Evolutionary conservation across 2,329 filamentous ascomycete species (phyloP).

Genomic region (Sporothrix pseudoabietina): DNA sequence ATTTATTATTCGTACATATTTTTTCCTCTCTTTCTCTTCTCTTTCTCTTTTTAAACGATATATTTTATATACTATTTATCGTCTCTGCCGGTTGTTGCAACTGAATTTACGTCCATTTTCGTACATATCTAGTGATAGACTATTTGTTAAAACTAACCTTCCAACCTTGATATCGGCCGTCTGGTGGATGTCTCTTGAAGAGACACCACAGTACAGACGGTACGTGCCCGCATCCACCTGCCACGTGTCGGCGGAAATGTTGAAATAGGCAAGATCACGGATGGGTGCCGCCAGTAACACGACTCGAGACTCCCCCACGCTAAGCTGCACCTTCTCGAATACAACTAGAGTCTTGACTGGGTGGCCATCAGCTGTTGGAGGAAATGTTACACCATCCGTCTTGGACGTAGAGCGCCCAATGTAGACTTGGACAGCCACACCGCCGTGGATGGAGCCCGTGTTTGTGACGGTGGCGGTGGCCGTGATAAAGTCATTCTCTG

Average conservation of each 20-base stretch:
- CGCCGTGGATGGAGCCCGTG: not conserved
- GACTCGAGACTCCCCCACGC: no score
- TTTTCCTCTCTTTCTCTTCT: no score
- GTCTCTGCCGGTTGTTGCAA: no score
- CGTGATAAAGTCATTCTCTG: not conserved
- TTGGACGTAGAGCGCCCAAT: not conserved
- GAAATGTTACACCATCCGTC: no score
- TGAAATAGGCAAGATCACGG: not conserved
- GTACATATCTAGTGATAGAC: no score
- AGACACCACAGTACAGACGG: not conserved
- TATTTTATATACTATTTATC: no score
- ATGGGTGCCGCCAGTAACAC: not conserved
- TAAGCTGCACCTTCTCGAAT: not conserved
- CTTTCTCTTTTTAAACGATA: no score
- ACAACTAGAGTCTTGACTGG: not conserved
- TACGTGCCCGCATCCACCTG: not conserved
- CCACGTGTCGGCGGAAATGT: not conserved
- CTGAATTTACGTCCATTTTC: no score
- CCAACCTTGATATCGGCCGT: not conserved
- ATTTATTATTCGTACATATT: not conserved
- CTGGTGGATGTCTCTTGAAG: not conserved
- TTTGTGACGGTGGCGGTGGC: not conserved
- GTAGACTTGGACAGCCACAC: not conserved
- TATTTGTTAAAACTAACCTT: no score
- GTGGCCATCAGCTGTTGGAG: not conserved